phyloP scores from a whole-genome alignment of 768 basidiomycete genomes.

The Daedaleopsis nitida region DNA sequence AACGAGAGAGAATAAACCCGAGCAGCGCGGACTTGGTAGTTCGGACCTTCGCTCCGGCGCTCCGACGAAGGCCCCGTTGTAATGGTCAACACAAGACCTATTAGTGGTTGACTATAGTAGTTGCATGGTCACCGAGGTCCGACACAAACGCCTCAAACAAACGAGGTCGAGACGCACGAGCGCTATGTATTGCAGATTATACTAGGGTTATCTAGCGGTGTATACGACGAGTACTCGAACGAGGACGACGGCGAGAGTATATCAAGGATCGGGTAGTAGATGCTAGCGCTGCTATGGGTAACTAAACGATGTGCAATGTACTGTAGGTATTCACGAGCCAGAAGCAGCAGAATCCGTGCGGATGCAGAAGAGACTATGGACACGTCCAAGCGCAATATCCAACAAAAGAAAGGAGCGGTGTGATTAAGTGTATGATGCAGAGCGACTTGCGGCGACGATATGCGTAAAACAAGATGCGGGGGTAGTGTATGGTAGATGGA shows the following conservation, averaged over 20 bases:
- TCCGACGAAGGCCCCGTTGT: too few relatives aligned
- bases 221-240: slow-evolving; percentile 1
- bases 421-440: slow-evolving; percentile 20
- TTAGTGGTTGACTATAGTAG: neutral
- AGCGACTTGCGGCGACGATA: slow-evolving; percentile 15
- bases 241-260: slow-evolving; percentile 2
- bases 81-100: too few relatives aligned
- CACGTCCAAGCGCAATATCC: slow-evolving; percentile 21
- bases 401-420: slow-evolving; percentile 19
- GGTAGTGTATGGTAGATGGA: slow-evolving; percentile 4
- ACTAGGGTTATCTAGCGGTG: slow-evolving; percentile 10
- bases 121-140: too few relatives aligned
- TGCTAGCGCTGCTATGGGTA: slow-evolving; percentile 16
- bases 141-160: too few relatives aligned
- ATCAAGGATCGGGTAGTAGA: slow-evolving; percentile 11
- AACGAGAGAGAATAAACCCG: neutral
- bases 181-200: slow-evolving; percentile 17
- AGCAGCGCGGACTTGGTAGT: neutral
- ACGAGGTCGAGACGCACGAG: neutral
- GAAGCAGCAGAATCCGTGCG: slow-evolving; percentile 7
- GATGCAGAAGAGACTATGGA: slow-evolving; percentile 9
- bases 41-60: neutral
- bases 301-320: slow-evolving; percentile 21
- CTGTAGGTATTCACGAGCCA: slow-evolving; percentile 13
- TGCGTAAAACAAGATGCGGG: slow-evolving; percentile 1